Base-by-base conservation (phyloP, 495 filamentous ascomycete species). In the Tetracladium setigerum region DNA sequence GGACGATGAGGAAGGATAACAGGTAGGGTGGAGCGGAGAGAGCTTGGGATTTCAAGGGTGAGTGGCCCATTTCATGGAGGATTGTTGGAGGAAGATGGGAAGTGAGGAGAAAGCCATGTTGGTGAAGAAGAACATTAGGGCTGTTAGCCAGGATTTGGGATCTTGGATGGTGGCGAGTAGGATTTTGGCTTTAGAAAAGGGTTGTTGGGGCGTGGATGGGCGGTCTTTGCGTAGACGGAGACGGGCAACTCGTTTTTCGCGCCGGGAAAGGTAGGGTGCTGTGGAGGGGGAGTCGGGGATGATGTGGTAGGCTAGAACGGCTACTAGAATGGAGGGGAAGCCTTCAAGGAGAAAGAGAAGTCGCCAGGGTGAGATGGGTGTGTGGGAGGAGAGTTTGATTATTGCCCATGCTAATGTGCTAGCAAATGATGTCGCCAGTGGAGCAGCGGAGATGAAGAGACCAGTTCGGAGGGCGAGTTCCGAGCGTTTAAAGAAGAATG, bases 341-440 rank as follows among this genome's bases (percentile, higher is more conserved):
- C 89, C 89, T 64, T 95, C 89, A n/a, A 94, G 67, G 2, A 95
- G 73, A 62, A 95, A 92, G 33, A 95, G 66, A 1, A 95, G 66
- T 9, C 88, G 76, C 89, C 89, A 95, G 15, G 81, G 81, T 2
- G 88, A 82, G 38, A 95, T 70, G 22, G 76, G 70, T 5, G 74
- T 63, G 56, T 73, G 60, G 13, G 62, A 43, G 1, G 47, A 47
- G 3, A 87, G 74, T 6, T 79, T 82, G 3, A 86, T 83, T 53
- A 95, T 94, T 3, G 81, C 77, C 57, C 85, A 94, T 4, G 89
- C 89, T 0, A 95, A 68, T 11, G 84, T 84, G 22, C 87, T 86
- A 0, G 88, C 86, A 57, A 95, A 95, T 2, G 79, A 81, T 22
- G 84, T 92, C 9, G 89, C 88, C 5, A 94, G 67, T 3, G 89